Conservation (phyloP, 805 yeast genomes). For the Myxozyma sirexii region DNA sequence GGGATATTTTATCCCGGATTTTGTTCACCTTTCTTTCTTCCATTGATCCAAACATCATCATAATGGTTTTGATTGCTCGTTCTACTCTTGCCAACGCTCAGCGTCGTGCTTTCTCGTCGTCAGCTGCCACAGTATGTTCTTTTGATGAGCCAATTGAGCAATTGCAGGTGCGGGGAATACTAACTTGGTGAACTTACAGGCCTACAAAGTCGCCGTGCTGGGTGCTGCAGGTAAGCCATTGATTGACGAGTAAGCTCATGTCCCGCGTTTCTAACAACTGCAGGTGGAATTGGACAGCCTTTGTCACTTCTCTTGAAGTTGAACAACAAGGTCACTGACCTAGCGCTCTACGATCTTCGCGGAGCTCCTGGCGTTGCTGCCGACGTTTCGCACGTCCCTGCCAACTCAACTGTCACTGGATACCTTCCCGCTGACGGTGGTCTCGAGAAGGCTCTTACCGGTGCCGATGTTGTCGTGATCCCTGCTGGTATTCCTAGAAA, state of each 20-base stretch:
- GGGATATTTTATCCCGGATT: not conserved
- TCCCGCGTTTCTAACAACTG: conserved; percentile 38
- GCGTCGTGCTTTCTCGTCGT: conserved; percentile 35
- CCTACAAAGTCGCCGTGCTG: conserved; percentile 72
- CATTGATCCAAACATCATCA: conserved; percentile 5
- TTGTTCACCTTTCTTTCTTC: not conserved
- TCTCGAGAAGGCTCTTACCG: conserved; percentile 67
- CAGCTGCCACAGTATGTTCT: conserved; percentile 33
- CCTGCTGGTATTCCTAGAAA: conserved; percentile 98
- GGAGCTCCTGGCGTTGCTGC: conserved; percentile 98
- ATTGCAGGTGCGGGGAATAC: not conserved
- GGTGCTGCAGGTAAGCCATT: conserved; percentile 58
- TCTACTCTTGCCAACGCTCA: conserved; percentile 27
- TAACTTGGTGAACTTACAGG: conserved; percentile 14
- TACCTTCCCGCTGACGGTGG: conserved; percentile 80
- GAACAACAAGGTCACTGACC: conserved; percentile 83
- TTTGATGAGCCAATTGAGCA: not conserved
- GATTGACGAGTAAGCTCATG: conserved; percentile 39
- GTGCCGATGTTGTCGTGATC: conserved; percentile 77
- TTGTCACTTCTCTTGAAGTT: conserved; percentile 79
- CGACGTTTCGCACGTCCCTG: conserved; percentile 90
- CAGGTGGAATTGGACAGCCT: conserved; percentile 92
- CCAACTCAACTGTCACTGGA: conserved; percentile 86
- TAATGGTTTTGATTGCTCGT: conserved; percentile 33
- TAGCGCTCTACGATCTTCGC: conserved; percentile 84